Evolutionary conservation across 2,329 filamentous ascomycete species (phyloP), one percentile per base, ranked within the genome.

Genomic region (Hymenoscyphus scutula): DNA sequence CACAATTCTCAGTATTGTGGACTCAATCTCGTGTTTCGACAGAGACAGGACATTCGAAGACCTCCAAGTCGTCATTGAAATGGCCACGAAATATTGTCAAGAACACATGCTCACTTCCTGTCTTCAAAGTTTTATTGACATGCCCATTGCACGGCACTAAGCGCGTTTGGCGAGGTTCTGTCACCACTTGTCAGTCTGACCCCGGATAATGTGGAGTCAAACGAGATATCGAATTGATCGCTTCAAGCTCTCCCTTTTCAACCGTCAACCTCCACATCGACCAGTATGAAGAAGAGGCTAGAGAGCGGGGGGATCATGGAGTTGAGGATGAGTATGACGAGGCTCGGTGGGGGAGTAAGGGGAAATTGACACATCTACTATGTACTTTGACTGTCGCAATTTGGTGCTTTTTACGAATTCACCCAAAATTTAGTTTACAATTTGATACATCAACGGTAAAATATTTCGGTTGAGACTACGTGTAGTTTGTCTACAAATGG

Each of bases 11-110:
- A 32, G 27, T 32, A 54, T 54, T 15, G 8, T 54, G 15, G 53
- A 53, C 29, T 54, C 53, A 3, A 27, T 54, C 53, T 54, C 13
- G 15, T 54, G 53, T 32, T 54, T 54, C 53, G 53, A 54, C n/a
- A 54, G 32, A 30, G n/a, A 32, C 53, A n/a, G 15, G 53, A 54
- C 53, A 29, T 54, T 54, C n/a, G 27, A 32, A 27, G 53, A 54
- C 27, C 25, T 54, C 7, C 27, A 54, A 13, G 27, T 32, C n/a
- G 53, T 32, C 15, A 29, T 54, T 54, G 15, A 15, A 15, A 32
- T 54, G 27, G 25, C 53, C 45, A 41, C 29, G 11, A 29, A 25
- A n/a, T 19, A 54, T 54, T 2, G 25, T 54, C 25, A 10, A 54
- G 29, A 27, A 54, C n/a, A 5, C 1, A 25, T n/a, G 8, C 7